Percentiles rank a stretch among this genome's conserved stretches.
Conservation (phyloP, 495 filamentous ascomycete genomes). For the Hypomontagnella submonticulosa region DNA sequence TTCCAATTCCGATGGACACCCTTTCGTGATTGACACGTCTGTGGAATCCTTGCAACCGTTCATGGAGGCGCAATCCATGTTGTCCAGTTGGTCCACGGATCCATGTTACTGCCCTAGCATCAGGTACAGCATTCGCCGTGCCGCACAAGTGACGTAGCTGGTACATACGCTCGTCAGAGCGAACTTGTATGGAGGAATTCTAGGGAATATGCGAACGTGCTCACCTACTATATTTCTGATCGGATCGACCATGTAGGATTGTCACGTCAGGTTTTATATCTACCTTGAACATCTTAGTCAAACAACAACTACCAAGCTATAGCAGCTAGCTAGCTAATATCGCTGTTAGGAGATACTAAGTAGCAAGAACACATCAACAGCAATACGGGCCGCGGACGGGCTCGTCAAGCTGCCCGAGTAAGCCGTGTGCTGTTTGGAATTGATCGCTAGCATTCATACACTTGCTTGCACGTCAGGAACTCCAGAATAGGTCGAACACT, state of each 20-base stretch:
- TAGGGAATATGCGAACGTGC: slow-evolving; percentile 13
- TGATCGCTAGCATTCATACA: slow-evolving; percentile 24
- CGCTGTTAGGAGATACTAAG: too few species aligned
- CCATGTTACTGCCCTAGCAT: slow-evolving; percentile 30
- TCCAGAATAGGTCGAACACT: slow-evolving; percentile 1
- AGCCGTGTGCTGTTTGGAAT: slow-evolving; percentile 17
- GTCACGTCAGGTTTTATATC: slow-evolving; percentile 13
- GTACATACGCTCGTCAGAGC: slow-evolving; percentile 40
- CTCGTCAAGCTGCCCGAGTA: slow-evolving; percentile 17
- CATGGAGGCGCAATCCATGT: slow-evolving; percentile 30
- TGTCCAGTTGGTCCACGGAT: slow-evolving; percentile 30
- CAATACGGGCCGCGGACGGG: slow-evolving; percentile 20
- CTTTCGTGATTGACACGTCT: slow-evolving; percentile 36
- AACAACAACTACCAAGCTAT: too few species aligned
- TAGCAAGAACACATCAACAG: slow-evolving; percentile 20
- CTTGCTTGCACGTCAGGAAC: slow-evolving; percentile 3
- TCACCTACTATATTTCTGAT: slow-evolving; percentile 2
- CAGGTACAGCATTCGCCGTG: slow-evolving; percentile 39
- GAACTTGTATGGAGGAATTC: slow-evolving; percentile 17
- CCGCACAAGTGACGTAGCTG: slow-evolving; percentile 43
- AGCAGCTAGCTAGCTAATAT: too few species aligned
- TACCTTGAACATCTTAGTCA: too few species aligned
- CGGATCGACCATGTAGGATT: slow-evolving; percentile 11
- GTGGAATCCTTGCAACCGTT: slow-evolving; percentile 43
- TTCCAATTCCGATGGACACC: slow-evolving; percentile 26